These are phyloP conservation scores for Rasamsonia emersonii DNA, from an alignment of 2,329 filamentous ascomycete genomes.

Conservation along the genomic window DNA sequence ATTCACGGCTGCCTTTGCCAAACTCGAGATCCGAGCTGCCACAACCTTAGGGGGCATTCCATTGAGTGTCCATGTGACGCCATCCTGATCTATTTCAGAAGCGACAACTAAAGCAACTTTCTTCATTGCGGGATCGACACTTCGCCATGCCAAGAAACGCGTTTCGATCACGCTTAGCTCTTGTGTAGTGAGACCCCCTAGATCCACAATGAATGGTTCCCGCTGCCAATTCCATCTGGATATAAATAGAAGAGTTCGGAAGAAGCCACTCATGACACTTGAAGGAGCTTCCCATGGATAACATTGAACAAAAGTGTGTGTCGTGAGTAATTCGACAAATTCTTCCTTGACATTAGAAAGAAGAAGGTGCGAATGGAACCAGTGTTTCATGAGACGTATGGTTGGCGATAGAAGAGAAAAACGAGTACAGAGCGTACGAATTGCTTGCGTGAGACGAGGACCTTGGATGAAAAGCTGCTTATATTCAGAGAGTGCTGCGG, in stretches of 20 bases:
- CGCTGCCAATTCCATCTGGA: constrained; percentile 87
- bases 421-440: constrained; percentile 71
- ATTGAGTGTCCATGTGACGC: constrained; percentile 70
- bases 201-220: constrained; percentile 72
- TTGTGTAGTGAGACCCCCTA: constrained; percentile 51
- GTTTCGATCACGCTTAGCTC: constrained; percentile 58
- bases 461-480: constrained; percentile 63
- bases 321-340: constrained; percentile 73
- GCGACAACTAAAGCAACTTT: constrained; percentile 72
- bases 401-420: constrained; percentile 72
- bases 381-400: constrained; percentile 77
- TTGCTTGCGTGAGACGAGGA: constrained; percentile 71
- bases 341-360: constrained; percentile 67
- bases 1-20: constrained; percentile 68
- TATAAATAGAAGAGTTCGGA: constrained; percentile 70
- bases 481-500: constrained; percentile 60
- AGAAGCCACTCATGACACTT: constrained; percentile 68
- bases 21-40: constrained; percentile 69
- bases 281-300: constrained; percentile 73
- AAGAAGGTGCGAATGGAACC: constrained; percentile 80
- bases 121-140: constrained; percentile 82
- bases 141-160: constrained; percentile 74
- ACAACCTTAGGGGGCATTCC: constrained; percentile 67
- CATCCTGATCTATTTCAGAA: constrained; percentile 67
- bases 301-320: constrained; percentile 69